These are phyloP conservation scores for Calonectria hawksworthii DNA, from an alignment of 2,329 filamentous ascomycete genomes.

Conservation along the genomic window DNA sequence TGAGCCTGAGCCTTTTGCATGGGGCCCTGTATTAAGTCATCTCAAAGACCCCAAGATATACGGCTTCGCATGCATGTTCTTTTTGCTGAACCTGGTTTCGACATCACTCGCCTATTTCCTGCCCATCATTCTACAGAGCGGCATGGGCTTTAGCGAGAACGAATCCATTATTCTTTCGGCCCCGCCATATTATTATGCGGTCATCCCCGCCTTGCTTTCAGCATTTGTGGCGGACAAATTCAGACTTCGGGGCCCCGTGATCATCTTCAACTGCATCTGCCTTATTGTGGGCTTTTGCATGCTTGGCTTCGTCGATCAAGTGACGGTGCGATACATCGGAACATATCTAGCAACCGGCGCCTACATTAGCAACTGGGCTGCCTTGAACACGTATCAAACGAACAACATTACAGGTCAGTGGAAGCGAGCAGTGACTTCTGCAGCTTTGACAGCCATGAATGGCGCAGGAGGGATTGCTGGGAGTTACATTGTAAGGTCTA, in stretches of 20 bases:
- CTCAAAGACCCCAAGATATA: constrained; percentile 12
- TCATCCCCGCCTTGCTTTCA: neutral
- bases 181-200: constrained; percentile 18
- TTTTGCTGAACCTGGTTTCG: constrained; percentile 10
- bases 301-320: constrained; percentile 13
- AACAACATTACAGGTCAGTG: constrained; percentile 22
- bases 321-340: constrained; percentile 11
- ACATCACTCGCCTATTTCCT: constrained; percentile 15
- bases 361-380: constrained; percentile 19
- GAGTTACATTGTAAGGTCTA: constrained; percentile 4
- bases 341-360: constrained; percentile 16
- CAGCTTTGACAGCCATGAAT: neutral
- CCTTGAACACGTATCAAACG: constrained; percentile 10
- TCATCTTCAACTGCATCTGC: constrained; percentile 18
- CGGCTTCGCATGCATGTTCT: constrained; percentile 16
- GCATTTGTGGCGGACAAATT: neutral
- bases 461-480: constrained; percentile 20
- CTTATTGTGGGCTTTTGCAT: constrained; percentile 21
- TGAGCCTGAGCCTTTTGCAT: constrained; percentile 1
- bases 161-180: constrained; percentile 11
- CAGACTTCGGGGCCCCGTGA: neutral
- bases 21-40: neutral
- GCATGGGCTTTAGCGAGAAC: constrained; percentile 22
- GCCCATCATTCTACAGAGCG: constrained; percentile 18
- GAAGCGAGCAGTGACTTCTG: constrained; percentile 14